These are phyloP conservation scores for Cadophora luteo-olivacea DNA, from an alignment of 2,329 filamentous ascomycete genomes.

Conservation along the genomic window DNA sequence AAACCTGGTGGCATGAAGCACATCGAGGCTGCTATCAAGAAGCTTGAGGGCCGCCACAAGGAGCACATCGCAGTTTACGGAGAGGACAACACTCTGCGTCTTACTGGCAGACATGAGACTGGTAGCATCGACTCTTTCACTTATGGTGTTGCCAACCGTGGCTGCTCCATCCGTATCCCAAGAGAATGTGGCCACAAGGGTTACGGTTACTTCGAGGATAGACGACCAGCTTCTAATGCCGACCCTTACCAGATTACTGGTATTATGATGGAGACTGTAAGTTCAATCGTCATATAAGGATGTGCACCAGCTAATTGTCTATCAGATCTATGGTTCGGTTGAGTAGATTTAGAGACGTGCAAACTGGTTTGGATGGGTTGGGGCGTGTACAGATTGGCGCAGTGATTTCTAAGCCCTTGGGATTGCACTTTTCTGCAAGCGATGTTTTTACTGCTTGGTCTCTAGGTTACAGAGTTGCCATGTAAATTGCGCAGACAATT, in stretches of 20 bases:
- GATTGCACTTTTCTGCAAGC: slow-evolving; percentile 36
- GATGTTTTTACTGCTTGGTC: slow-evolving; percentile 33
- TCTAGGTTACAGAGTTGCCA: slow-evolving; percentile 26
- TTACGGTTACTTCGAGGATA: slow-evolving; percentile 93
- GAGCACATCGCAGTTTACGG: slow-evolving; percentile 95
- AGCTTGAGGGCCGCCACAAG: slow-evolving; percentile 76
- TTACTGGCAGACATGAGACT: slow-evolving; percentile 94
- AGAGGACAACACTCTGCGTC: slow-evolving; percentile 92
- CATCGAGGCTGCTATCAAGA: slow-evolving; percentile 88
- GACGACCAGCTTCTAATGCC: slow-evolving; percentile 82
- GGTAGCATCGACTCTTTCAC: slow-evolving; percentile 92
- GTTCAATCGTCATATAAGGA: slow-evolving; percentile 9
- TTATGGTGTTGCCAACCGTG: slow-evolving; percentile 95
- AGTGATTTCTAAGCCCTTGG: slow-evolving; percentile 30
- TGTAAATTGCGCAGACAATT: slow-evolving; percentile 38
- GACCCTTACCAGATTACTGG: slow-evolving; percentile 76
- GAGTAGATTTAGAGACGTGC: slow-evolving; percentile 27
- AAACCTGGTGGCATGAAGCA: slow-evolving; percentile 92
- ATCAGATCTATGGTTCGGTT: slow-evolving; percentile 42
- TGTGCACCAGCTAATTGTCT: slow-evolving; percentile 29
- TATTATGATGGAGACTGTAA: slow-evolving; percentile 48
- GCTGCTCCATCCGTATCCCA: slow-evolving; percentile 91
- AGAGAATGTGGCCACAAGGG: slow-evolving; percentile 84
- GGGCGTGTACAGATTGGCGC: slow-evolving; percentile 34
- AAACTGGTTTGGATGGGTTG: slow-evolving; percentile 22